phyloP scores from a whole-genome alignment of 1,139 yeast genomes.

The Candida sp. region DNA sequence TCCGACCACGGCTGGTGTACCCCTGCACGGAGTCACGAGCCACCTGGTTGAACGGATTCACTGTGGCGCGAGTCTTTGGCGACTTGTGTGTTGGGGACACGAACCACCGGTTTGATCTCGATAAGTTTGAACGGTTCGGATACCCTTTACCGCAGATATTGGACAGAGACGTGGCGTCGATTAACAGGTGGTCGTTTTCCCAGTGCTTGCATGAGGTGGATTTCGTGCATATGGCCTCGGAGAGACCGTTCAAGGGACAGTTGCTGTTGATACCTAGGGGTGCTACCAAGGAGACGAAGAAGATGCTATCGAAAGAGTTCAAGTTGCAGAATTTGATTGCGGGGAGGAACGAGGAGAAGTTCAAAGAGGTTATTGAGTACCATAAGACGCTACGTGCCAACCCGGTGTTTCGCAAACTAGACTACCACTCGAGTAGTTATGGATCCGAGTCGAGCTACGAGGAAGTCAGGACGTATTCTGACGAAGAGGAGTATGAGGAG shows the following conservation, averaged over 20 bases:
- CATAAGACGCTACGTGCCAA: conserved; percentile 15
- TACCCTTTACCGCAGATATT: conserved; percentile 16
- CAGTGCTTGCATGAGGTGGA: conserved; percentile 34
- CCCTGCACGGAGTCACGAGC: conserved; percentile 43
- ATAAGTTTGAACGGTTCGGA: conserved; percentile 25
- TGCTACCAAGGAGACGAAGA: background rate
- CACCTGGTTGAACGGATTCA: conserved; percentile 46
- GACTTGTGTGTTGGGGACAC: conserved; percentile 28
- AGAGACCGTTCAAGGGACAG: conserved; percentile 11
- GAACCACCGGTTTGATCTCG: conserved; percentile 34
- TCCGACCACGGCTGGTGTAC: conserved; percentile 48
- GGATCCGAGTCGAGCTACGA: conserved; percentile 11
- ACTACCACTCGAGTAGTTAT: conserved; percentile 14
- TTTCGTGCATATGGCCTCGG: conserved; percentile 17
- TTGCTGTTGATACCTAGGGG: background rate
- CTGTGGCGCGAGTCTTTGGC: conserved; percentile 50
- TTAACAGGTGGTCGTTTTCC: conserved; percentile 39
- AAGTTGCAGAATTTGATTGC: conserved; percentile 26
- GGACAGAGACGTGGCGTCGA: conserved; percentile 23
- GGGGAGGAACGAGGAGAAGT: conserved; percentile 28
- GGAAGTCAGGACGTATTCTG: background rate
- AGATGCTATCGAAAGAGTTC: conserved; percentile 18
- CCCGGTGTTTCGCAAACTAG: conserved; percentile 8
- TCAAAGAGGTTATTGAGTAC: conserved; percentile 22
- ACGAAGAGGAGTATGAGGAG: background rate